phyloP scores from a whole-genome alignment of 1,284 basidiomycete species.

The Afroboletus lepidellus region DNA sequence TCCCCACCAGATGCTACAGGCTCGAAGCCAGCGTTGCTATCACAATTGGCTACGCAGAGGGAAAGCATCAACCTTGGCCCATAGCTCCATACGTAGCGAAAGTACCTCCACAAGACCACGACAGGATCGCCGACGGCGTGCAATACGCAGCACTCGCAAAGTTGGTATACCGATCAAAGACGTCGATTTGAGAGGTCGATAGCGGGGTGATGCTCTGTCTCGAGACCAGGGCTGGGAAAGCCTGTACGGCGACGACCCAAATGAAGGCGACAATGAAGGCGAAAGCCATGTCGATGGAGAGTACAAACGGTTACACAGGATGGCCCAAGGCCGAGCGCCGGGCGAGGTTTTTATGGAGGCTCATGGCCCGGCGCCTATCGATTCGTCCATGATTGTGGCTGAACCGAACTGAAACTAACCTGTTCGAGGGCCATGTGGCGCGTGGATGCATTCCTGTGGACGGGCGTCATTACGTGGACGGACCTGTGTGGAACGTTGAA shows the following conservation, averaged over 20 bases:
- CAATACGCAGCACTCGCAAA: slow-evolving; percentile 62
- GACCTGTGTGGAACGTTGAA: not conserved
- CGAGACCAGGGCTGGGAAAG: slow-evolving; percentile 22
- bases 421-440: not conserved
- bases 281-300: slow-evolving; percentile 9
- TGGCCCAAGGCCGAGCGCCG: not conserved
- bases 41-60: slow-evolving; percentile 45
- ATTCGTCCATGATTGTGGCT: not conserved
- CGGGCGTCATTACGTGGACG: not conserved
- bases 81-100: not conserved
- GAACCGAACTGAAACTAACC: not conserved
- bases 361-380: not conserved
- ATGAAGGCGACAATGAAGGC: slow-evolving; percentile 15
- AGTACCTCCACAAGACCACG: slow-evolving; percentile 60
- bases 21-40: slow-evolving; percentile 51
- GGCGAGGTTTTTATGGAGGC: not conserved
- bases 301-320: not conserved
- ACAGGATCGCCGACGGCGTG: slow-evolving; percentile 38
- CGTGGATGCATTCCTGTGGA: not conserved
- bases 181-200: slow-evolving; percentile 40
- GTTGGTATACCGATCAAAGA: slow-evolving; percentile 52
- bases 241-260: slow-evolving; percentile 14
- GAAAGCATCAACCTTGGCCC: not conserved
- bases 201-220: slow-evolving; percentile 42
- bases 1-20: slow-evolving; percentile 63